Conservation (phyloP, 202 grass and related monocot genomes). For the Eragrostis tef region DNA sequence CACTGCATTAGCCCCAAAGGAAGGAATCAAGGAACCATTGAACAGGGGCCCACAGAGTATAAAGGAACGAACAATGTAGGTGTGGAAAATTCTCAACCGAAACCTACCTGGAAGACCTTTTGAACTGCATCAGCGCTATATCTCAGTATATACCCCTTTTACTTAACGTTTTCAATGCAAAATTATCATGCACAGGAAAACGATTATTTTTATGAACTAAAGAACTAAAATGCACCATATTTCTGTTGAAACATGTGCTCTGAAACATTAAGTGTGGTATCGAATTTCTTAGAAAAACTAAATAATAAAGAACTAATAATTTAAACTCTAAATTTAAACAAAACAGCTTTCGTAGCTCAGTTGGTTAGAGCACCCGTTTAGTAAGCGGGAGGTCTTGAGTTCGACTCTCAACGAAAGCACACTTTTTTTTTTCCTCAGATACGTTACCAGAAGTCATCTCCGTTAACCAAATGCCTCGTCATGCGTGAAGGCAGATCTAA, state of each 20-base stretch:
- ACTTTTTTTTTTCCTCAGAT: too few relatives aligned
- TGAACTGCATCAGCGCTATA: too few relatives aligned
- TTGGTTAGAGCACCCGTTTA: constrained; percentile 85
- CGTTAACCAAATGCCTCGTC: too few relatives aligned
- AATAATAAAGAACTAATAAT: too few relatives aligned
- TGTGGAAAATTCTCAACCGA: constrained; percentile 25
- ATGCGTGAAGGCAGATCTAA: too few relatives aligned
- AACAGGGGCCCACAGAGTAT: constrained; percentile 33
- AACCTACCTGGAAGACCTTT: neutral
- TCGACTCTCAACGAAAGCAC: constrained; percentile 85
- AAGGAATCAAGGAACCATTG: constrained; percentile 53
- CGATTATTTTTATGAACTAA: neutral
- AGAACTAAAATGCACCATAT: too few relatives aligned
- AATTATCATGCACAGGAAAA: neutral
- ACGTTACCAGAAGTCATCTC: too few relatives aligned
- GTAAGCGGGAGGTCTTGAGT: constrained; percentile 94
- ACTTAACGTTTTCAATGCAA: neutral
- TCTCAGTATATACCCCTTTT: too few relatives aligned
- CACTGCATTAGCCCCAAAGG: constrained; percentile 45
- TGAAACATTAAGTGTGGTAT: neutral
- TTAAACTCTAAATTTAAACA: too few relatives aligned
- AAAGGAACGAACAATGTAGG: constrained; percentile 37
- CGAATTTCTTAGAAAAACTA: too few relatives aligned
- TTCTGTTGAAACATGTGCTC: too few relatives aligned
- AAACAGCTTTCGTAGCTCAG: constrained; percentile 58